Conservation (phyloP, 1,284 basidiomycete genomes). For the Malassezia arunalokei region DNA sequence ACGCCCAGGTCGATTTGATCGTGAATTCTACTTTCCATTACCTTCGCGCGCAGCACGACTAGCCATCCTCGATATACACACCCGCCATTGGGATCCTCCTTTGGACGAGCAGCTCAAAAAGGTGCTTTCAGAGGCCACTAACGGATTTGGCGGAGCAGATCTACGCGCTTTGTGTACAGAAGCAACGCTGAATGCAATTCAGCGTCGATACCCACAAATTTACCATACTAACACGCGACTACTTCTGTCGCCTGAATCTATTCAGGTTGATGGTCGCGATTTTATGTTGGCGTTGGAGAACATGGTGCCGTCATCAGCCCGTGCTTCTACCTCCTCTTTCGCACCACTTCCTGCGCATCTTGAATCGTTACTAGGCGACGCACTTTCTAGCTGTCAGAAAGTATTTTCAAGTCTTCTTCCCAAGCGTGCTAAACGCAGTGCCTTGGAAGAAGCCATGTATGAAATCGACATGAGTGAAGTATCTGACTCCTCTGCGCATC, state of each 20-base stretch:
- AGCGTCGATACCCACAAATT: constrained; percentile 90
- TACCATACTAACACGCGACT: constrained; percentile 83
- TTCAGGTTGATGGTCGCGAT: constrained; percentile 74
- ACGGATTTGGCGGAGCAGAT: constrained; percentile 97
- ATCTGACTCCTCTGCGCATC: constrained; percentile 12
- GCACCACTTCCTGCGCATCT: constrained; percentile 74
- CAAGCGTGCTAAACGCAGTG: constrained; percentile 44
- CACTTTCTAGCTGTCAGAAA: constrained; percentile 60
- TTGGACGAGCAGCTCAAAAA: constrained; percentile 56
- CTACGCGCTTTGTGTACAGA: constrained; percentile 63
- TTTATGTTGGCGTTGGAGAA: constrained; percentile 95
- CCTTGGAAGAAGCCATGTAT: constrained; percentile 82
- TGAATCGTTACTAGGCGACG: constrained; percentile 61
- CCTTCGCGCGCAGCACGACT: constrained; percentile 72
- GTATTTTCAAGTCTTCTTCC: constrained; percentile 53
- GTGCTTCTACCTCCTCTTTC: constrained; percentile 73
- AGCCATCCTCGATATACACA: constrained; percentile 84
- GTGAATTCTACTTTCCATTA: constrained; percentile 95
- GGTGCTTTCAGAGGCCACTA: constrained; percentile 75
- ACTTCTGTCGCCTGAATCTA: constrained; percentile 71
- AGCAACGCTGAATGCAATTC: constrained; percentile 89
- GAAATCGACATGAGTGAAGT: constrained; percentile 52
- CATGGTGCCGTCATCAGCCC: constrained; percentile 74
- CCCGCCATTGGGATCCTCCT: constrained; percentile 77
- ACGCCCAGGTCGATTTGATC: constrained; percentile 87